These are phyloP conservation scores for Coffea canephora DNA, from an alignment of 257 asterid genomes.

Conservation along the genomic window DNA sequence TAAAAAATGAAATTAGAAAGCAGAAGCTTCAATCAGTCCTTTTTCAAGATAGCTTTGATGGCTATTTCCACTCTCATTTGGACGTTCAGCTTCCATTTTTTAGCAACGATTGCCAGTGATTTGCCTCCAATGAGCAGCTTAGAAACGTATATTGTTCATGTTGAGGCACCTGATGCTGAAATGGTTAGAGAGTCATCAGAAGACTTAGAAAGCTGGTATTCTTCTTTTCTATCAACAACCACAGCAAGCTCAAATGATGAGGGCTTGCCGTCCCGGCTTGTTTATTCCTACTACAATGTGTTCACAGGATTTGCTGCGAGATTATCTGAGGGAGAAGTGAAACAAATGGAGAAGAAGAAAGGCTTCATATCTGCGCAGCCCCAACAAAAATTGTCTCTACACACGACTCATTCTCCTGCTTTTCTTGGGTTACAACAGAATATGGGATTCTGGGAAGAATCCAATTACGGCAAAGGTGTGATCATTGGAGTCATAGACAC, in stretches of 20 bases:
- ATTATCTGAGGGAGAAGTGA: neutral
- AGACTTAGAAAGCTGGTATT: constrained; percentile 6
- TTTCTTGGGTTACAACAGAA: constrained; percentile 2
- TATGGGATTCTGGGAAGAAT: neutral
- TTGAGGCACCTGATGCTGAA: too few relatives aligned
- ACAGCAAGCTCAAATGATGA: neutral
- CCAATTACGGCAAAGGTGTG: neutral
- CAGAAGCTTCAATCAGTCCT: too few relatives aligned
- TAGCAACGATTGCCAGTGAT: too few relatives aligned
- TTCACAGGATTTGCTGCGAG: constrained; percentile 14
- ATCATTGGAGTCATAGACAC: constrained; percentile 8
- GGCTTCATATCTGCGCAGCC: constrained; percentile 5
- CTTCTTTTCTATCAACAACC: constrained; percentile 1
- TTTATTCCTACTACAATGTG: constrained; percentile 1
- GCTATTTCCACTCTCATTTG: too few relatives aligned
- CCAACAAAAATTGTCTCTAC: neutral
- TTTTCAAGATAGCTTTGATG: too few relatives aligned
- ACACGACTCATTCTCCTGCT: neutral
- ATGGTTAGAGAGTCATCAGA: neutral
- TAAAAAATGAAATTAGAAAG: too few relatives aligned
- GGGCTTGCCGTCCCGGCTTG: neutral
- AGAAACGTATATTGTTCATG: too few relatives aligned
- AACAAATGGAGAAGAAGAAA: neutral
- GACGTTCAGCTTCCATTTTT: too few relatives aligned
- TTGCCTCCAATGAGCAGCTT: too few relatives aligned